Conservation (phyloP, 805 yeast genomes). For the Babjeviella inositovora region DNA sequence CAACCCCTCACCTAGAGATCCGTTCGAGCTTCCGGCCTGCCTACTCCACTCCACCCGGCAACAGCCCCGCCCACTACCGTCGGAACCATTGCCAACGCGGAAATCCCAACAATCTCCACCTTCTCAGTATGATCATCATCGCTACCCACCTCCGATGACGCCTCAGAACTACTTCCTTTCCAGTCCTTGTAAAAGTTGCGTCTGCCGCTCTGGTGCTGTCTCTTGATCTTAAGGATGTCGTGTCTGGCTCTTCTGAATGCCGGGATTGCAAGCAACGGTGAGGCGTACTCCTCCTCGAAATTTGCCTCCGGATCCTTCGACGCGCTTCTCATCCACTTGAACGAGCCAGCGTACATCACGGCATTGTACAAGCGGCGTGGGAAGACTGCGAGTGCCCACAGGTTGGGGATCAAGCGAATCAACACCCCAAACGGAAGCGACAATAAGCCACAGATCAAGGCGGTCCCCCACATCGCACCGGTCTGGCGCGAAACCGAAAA, state of each 20-base stretch:
- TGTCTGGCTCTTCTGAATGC: slow-evolving; percentile 13
- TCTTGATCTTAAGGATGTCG: slow-evolving; percentile 9
- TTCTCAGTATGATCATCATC: no score
- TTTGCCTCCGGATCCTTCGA: no score
- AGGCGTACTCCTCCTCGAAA: no score
- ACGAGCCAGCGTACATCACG: slow-evolving; percentile 5
- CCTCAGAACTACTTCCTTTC: no score
- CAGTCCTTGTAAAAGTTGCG: slow-evolving; percentile 8
- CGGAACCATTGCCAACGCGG: slow-evolving; percentile 34
- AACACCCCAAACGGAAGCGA: slow-evolving; percentile 71
- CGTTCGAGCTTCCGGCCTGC: no score
- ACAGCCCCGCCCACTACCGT: slow-evolving; percentile 41
- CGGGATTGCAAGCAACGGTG: slow-evolving; percentile 8
- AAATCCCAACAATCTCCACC: no score
- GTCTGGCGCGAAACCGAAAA: slow-evolving; percentile 72
- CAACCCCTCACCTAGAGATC: no score
- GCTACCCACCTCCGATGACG: no score
- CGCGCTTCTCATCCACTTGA: slow-evolving; percentile 6
- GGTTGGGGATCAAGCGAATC: slow-evolving; percentile 73
- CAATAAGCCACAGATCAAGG: slow-evolving; percentile 63
- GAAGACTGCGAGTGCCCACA: slow-evolving; percentile 47
- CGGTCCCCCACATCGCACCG: slow-evolving; percentile 80
- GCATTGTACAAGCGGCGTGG: slow-evolving; percentile 38
- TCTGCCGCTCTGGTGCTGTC: slow-evolving; percentile 7
- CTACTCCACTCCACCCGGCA: slow-evolving; percentile 31